These are phyloP conservation scores for Plantago coronopus DNA, from an alignment of 305 asterid genomes.

Conservation along the genomic window DNA sequence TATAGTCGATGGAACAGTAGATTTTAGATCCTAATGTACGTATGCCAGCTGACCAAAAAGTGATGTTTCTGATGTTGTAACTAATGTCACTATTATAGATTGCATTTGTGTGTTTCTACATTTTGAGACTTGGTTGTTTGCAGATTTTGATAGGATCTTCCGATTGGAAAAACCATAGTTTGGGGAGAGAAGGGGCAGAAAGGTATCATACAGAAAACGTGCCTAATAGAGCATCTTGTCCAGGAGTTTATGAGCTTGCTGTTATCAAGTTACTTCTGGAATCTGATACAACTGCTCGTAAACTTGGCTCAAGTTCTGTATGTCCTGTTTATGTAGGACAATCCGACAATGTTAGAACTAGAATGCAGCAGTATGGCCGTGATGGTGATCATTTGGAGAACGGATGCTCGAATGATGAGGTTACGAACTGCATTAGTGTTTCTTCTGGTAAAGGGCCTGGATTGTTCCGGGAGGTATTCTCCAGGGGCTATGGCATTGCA, in stretches of 20 bases:
- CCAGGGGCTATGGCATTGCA: constrained; percentile 57
- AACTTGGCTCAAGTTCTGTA: constrained; percentile 44
- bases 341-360: constrained; percentile 71
- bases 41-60: too few relatives aligned
- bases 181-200: constrained; percentile 70
- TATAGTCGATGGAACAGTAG: too few relatives aligned
- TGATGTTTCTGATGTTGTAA: not conserved
- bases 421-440: constrained; percentile 8
- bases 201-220: constrained; percentile 77
- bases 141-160: constrained; percentile 72
- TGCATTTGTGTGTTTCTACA: constrained; percentile 13
- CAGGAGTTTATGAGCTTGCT: constrained; percentile 90
- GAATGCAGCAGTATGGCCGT: constrained; percentile 91
- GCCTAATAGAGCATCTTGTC: constrained; percentile 58
- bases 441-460: constrained; percentile 28
- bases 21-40: too few relatives aligned
- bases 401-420: constrained; percentile 31
- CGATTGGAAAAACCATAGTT: constrained; percentile 67
- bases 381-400: constrained; percentile 82
- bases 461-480: constrained; percentile 59
- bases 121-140: constrained; percentile 18
- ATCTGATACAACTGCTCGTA: constrained; percentile 33
- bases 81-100: not conserved
- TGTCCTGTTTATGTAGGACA: constrained; percentile 86
- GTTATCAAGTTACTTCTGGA: constrained; percentile 25